Conservation (phyloP, 108 stramenopile genomes). For the Pseudonitzschia pungens region DNA sequence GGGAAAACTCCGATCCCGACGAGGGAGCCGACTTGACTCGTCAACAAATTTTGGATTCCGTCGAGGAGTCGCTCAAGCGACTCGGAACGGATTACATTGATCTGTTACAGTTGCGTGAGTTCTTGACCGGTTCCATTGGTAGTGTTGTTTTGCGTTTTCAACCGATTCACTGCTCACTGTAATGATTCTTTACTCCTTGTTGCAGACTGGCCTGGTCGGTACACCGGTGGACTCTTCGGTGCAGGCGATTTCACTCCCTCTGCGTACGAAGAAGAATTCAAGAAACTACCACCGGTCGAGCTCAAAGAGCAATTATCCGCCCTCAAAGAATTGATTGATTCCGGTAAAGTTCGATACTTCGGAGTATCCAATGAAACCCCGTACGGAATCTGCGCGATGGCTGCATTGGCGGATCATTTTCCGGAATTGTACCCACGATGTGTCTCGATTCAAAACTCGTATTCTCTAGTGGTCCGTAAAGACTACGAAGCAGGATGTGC, state of each 20-base stretch:
- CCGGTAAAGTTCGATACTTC: slow-evolving; percentile 82
- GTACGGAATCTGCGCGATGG: slow-evolving; percentile 83
- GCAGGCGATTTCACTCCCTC: slow-evolving; percentile 61
- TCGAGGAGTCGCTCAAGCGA: slow-evolving; percentile 79
- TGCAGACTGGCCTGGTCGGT: slow-evolving; percentile 37
- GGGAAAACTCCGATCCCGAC: slow-evolving; percentile 14
- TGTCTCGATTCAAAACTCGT: slow-evolving; percentile 85
- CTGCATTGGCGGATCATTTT: slow-evolving; percentile 57
- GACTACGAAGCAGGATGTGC: slow-evolving; percentile 85
- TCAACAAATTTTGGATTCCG: slow-evolving; percentile 78
- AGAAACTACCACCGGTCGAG: slow-evolving; percentile 39
- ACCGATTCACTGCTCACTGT: not conserved
- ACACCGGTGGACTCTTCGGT: slow-evolving; percentile 61
- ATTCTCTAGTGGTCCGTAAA: slow-evolving; percentile 84
- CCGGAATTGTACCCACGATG: slow-evolving; percentile 79
- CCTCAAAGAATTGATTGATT: slow-evolving; percentile 70
- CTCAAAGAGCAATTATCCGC: slow-evolving; percentile 88
- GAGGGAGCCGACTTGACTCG: slow-evolving; percentile 45
- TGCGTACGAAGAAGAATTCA: slow-evolving; percentile 34
- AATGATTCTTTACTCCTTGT: not conserved
- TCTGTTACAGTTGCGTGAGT: slow-evolving; percentile 84
- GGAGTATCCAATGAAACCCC: slow-evolving; percentile 93
- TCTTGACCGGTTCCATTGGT: not conserved
- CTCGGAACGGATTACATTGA: slow-evolving; percentile 92
- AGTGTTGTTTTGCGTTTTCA: not conserved